phyloP scores from a whole-genome alignment of 164 flowering plant species.

The Vitis rotundifolia region DNA sequence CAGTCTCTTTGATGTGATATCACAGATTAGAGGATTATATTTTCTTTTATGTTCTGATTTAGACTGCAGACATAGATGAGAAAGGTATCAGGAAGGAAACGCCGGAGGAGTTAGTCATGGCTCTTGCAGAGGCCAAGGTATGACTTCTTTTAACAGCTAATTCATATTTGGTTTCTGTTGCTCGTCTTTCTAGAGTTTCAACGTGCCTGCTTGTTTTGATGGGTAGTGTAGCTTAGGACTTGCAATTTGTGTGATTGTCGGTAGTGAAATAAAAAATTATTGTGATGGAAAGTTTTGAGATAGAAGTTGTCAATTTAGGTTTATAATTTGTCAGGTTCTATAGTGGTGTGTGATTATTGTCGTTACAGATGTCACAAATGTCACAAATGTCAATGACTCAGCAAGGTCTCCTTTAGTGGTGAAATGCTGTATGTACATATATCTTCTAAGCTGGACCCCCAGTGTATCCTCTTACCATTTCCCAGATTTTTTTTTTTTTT shows the following conservation, averaged over 20 bases:
- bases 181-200: neutral
- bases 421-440: too few relatives aligned
- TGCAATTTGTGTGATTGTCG: too few relatives aligned
- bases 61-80: conserved; percentile 59
- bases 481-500: neutral
- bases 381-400: too few relatives aligned
- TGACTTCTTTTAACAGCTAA: neutral
- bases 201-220: neutral
- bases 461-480: neutral
- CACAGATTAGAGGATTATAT: neutral
- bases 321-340: too few relatives aligned
- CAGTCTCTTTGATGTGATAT: neutral
- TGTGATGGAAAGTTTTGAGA: too few relatives aligned
- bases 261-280: too few relatives aligned
- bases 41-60: neutral
- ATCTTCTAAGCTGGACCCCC: too few relatives aligned
- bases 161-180: neutral
- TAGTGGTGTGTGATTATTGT: too few relatives aligned
- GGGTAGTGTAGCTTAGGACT: too few relatives aligned
- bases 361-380: too few relatives aligned
- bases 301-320: too few relatives aligned
- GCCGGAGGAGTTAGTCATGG: conserved; percentile 52
- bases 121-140: conserved; percentile 51
- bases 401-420: too few relatives aligned
- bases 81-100: conserved; percentile 44